Percentiles rank a stretch among this genome's conserved stretches.
Conservation (phyloP, 2,329 filamentous ascomycete genomes). For the Rutstroemia sp. region DNA sequence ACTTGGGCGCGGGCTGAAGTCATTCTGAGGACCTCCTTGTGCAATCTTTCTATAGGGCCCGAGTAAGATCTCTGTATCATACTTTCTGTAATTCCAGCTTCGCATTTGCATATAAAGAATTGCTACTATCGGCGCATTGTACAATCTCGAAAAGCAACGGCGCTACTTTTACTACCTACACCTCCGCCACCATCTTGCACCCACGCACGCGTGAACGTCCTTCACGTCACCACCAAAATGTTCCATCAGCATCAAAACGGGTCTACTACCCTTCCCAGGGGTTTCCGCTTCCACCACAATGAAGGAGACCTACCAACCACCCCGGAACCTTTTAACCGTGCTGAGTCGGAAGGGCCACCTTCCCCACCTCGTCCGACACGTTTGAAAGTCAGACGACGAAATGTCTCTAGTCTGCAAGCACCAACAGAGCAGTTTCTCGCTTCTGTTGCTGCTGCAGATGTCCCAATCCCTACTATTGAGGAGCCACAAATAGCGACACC, state of each 20-base stretch:
- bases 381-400: slow-evolving; percentile 26
- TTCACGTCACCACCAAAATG: slow-evolving; percentile 14
- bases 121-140: slow-evolving; percentile 8
- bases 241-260: slow-evolving; percentile 23
- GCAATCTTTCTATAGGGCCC: background rate
- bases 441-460: slow-evolving; percentile 56
- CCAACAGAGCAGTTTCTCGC: slow-evolving; percentile 61
- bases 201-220: slow-evolving; percentile 5
- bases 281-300: slow-evolving; percentile 24
- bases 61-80: background rate
- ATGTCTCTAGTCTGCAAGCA: slow-evolving; percentile 34
- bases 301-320: slow-evolving; percentile 22
- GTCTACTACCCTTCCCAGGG: slow-evolving; percentile 26
- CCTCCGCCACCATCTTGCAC: slow-evolving; percentile 6
- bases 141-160: slow-evolving; percentile 1
- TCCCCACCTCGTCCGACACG: slow-evolving; percentile 26
- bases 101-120: slow-evolving; percentile 1
- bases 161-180: background rate
- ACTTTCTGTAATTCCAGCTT: slow-evolving; percentile 12
- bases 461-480: slow-evolving; percentile 59
- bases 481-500: slow-evolving; percentile 35
- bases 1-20: background rate
- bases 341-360: slow-evolving; percentile 21
- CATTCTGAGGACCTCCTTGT: background rate
- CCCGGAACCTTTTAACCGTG: slow-evolving; percentile 20